These are phyloP conservation scores for Fusarium graminum DNA, from an alignment of 2,329 filamentous ascomycete genomes.

Conservation along the genomic window DNA sequence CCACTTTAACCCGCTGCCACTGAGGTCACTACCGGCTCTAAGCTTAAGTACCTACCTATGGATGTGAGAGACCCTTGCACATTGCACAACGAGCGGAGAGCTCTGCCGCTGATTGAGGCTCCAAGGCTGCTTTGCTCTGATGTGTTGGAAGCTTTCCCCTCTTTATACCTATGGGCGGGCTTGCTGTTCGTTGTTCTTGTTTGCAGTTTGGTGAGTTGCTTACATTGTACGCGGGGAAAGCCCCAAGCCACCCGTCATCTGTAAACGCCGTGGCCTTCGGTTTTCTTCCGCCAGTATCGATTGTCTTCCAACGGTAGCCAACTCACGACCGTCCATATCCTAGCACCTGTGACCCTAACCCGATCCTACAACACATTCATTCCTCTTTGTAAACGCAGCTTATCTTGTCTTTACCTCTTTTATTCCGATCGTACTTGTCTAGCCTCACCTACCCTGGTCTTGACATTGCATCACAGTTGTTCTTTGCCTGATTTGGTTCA, in stretches of 20 bases:
- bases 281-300: constrained; percentile 44
- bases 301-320: constrained; percentile 36
- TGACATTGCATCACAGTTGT: constrained; percentile 36
- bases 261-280: constrained; percentile 23
- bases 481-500: constrained; percentile 29
- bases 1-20: constrained; percentile 41
- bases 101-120: constrained; percentile 22
- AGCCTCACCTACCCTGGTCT: constrained; percentile 17
- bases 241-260: constrained; percentile 23
- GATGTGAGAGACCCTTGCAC: constrained; percentile 2
- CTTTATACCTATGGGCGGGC: constrained; percentile 6
- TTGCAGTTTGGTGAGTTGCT: too few relatives aligned
- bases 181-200: too few relatives aligned
- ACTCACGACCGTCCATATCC: neutral
- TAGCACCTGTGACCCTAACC: neutral
- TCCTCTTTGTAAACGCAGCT: neutral
- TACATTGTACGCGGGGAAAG: constrained; percentile 19
- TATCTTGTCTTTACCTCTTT: constrained; percentile 1
- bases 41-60: constrained; percentile 17
- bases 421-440: constrained; percentile 6
- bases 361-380: constrained; percentile 12
- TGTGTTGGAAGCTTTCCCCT: constrained; percentile 24
- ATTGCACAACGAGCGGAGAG: constrained; percentile 4
- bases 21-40: constrained; percentile 33
- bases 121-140: constrained; percentile 23